Base-by-base conservation (phyloP, 169 alveolate genomes). In the Eimeria nieschulzi region DNA sequence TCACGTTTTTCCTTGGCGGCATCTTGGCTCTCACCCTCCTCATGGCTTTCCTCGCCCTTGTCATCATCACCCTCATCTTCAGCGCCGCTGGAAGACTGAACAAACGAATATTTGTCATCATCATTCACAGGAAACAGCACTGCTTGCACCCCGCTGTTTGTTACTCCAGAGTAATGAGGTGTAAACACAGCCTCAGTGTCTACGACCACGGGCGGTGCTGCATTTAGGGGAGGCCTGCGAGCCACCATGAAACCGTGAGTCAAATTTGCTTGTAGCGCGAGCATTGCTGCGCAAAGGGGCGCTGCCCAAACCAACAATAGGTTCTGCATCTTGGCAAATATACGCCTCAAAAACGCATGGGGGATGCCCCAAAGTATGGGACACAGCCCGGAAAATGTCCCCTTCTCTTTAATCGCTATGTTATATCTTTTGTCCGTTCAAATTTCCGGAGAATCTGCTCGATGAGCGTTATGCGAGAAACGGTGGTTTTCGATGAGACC, bases 271-370 rank as follows among this genome's bases (percentile, higher is more conserved):
- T 59, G 51, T 59, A 78, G 68, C 0, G 19, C 72, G 56, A 78
- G 70, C 54, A 55, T 51, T 10, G 86, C 86, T 78, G 86, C 86
- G 86, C 71, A 78, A 54, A 78, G 13, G 23, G 86, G 51, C 5
- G 55, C 72, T 13, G 71, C 86, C 55, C 55, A 21, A 23, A 55
- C 86, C 2, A 59, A 54, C 72, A 68, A 13, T 19, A 8, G 23
- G 71, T 55, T 78, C 86, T 78, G 68, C 86, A 54, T 53, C 86
- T 54, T 78, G 68, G 64, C 55, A 75, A 66, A 73, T 56, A 56
- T n/a, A n/a, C n/a, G n/a, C n/a, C n/a, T n/a, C n/a, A n/a, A n/a
- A n/a, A n/a, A n/a, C n/a, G n/a, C n/a, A n/a, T n/a, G n/a, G n/a
- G n/a, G n/a, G n/a, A n/a, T n/a, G n/a, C n/a, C n/a, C n/a, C n/a